Conservation (phyloP, 179 eudicot species). For the Spergularia azorica region DNA sequence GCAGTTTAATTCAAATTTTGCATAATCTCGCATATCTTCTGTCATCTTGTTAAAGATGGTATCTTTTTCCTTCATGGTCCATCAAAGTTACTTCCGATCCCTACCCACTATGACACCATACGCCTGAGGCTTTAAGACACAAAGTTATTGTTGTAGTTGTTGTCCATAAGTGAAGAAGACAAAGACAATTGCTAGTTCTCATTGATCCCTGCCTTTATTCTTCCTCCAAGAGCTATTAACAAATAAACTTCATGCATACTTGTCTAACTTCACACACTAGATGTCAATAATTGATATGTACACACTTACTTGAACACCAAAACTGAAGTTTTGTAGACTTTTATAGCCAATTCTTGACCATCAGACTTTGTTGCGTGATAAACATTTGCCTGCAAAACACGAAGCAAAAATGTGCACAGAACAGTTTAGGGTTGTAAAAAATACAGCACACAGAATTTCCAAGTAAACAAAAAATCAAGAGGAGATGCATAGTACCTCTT, state of each 20-base stretch:
- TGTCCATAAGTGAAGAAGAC: not conserved
- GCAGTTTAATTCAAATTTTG: not conserved
- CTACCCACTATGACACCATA: no score
- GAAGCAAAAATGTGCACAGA: not conserved
- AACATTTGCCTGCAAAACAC: conserved; percentile 76
- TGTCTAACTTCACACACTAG: not conserved
- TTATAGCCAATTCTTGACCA: conserved; percentile 88
- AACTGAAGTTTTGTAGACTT: conserved; percentile 95
- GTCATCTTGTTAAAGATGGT: not conserved
- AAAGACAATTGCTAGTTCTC: not conserved
- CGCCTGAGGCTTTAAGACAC: not conserved
- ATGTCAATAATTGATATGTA: not conserved
- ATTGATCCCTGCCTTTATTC: not conserved
- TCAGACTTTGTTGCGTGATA: conserved; percentile 90
- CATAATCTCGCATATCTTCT: not conserved
- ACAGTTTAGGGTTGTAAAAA: not conserved
- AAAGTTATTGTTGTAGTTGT: no score
- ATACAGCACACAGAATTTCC: not conserved
- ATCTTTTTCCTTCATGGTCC: not conserved
- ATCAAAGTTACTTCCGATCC: no score
- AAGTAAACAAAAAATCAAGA: not conserved
- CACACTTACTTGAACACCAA: conserved; percentile 88
- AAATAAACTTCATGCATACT: not conserved
- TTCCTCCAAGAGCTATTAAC: not conserved
- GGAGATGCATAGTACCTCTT: conserved; percentile 57